Conservation (phyloP, 2,329 filamentous ascomycete genomes). For the Colletotrichum liriopes region DNA sequence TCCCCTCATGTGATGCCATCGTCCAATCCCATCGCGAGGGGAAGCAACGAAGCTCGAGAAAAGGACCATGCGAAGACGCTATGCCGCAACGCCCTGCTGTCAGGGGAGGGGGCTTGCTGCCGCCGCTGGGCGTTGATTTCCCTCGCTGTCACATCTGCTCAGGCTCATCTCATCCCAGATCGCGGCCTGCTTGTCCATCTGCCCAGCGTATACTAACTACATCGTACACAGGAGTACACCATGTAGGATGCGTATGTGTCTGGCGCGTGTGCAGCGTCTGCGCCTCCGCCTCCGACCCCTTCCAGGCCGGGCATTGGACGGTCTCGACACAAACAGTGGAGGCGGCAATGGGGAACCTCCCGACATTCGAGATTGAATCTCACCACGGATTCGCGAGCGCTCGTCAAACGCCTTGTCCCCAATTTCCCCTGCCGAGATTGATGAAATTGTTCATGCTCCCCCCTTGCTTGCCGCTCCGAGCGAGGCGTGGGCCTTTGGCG, state of each 20-base stretch:
- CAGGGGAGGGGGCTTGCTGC: conserved; percentile 6
- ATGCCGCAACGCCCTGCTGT: conserved; percentile 33
- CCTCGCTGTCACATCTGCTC: neutral
- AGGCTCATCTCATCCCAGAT: neutral
- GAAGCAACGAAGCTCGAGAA: conserved; percentile 1
- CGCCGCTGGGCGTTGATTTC: neutral
- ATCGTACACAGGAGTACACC: neutral
- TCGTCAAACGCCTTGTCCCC: conserved; percentile 12
- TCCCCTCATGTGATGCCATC: conserved; percentile 18
- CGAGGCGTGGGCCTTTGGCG: neutral
- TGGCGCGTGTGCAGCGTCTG: neutral
- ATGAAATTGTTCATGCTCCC: conserved; percentile 35
- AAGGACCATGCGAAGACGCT: conserved; percentile 12
- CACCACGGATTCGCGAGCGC: neutral
- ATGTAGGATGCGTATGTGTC: neutral
- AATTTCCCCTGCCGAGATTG: conserved; percentile 37
- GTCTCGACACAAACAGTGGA: neutral
- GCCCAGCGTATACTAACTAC: neutral
- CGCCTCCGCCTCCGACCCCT: neutral
- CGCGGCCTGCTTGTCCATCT: neutral
- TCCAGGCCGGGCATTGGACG: neutral
- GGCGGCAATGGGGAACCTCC: neutral
- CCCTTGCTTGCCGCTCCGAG: conserved; percentile 21
- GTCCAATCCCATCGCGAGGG: conserved; percentile 26
- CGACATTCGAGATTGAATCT: neutral